These are phyloP conservation scores for Pichia sp. DNA, from an alignment of 1,139 yeast species.

Conservation along the genomic window DNA sequence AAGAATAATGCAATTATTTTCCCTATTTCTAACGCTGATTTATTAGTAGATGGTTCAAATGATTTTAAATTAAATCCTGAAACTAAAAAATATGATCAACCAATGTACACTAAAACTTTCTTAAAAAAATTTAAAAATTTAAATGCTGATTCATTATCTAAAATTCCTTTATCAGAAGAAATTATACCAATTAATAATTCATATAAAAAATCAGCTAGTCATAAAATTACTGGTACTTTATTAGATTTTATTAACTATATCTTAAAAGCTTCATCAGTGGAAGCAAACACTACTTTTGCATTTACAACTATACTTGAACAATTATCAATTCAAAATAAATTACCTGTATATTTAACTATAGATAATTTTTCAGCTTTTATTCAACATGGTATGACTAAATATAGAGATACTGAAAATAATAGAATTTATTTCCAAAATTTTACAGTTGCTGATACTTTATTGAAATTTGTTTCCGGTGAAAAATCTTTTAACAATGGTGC, in stretches of 20 bases:
- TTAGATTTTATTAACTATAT: slow-evolving; percentile 34
- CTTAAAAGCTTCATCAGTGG: slow-evolving; percentile 13
- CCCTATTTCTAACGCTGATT: slow-evolving; percentile 60
- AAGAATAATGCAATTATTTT: slow-evolving; percentile 42
- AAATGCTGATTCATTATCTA: slow-evolving; percentile 46
- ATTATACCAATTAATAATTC: slow-evolving; percentile 10
- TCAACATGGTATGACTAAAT: slow-evolving; percentile 50
- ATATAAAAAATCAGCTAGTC: slow-evolving; percentile 9
- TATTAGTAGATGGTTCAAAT: slow-evolving; percentile 62
- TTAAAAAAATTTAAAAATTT: slow-evolving; percentile 51
- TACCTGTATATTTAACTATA: slow-evolving; percentile 64
- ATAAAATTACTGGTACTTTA: slow-evolving; percentile 30
- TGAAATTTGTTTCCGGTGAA: slow-evolving; percentile 54
- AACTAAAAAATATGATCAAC: slow-evolving; percentile 59
- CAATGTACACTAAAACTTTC: slow-evolving; percentile 66
- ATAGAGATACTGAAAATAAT: slow-evolving; percentile 53
- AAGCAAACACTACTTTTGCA: slow-evolving; percentile 26
- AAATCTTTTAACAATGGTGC: slow-evolving; percentile 53
- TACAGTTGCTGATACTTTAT: slow-evolving; percentile 58
- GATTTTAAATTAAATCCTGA: slow-evolving; percentile 57
- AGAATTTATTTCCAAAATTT: slow-evolving; percentile 58
- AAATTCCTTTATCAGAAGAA: slow-evolving; percentile 46
- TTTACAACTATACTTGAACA: slow-evolving; percentile 54
- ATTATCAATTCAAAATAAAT: slow-evolving; percentile 37
- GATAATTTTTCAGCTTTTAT: slow-evolving; percentile 71